phyloP scores from a whole-genome alignment of 345 rosid genomes.

The Pistacia vera region DNA sequence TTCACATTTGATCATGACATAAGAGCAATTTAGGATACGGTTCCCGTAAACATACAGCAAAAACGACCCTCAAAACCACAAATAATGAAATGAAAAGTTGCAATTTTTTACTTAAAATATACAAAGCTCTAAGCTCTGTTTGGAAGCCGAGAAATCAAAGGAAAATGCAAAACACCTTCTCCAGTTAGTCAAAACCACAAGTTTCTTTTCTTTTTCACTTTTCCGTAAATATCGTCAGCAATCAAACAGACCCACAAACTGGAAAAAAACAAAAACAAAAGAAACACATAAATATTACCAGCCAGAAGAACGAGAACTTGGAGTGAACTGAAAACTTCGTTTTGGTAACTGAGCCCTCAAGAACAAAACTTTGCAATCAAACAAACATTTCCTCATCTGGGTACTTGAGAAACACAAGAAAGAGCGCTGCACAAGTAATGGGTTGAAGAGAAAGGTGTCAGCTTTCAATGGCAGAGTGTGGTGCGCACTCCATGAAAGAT shows the following conservation, averaged over 20 bases:
- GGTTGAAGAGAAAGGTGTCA: slow-evolving; percentile 38
- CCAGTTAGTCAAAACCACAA: neutral
- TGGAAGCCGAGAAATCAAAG: neutral
- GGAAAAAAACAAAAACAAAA: neutral
- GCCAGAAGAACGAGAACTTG: slow-evolving; percentile 30
- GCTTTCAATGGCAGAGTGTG: slow-evolving; percentile 20
- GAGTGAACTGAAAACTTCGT: slow-evolving; percentile 29
- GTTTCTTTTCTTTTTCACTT: neutral
- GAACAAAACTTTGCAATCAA: slow-evolving; percentile 38
- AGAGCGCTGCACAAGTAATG: slow-evolving; percentile 31
- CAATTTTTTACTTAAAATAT: neutral
- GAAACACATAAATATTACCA: slow-evolving; percentile 32
- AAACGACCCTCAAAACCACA: neutral
- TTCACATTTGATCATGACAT: neutral
- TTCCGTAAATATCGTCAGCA: slow-evolving; percentile 1
- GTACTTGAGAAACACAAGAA: slow-evolving; percentile 25
- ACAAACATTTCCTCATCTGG: slow-evolving; percentile 30
- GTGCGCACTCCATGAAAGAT: slow-evolving; percentile 33
- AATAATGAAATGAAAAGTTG: neutral
- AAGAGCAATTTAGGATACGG: neutral
- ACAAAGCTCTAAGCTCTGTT: neutral
- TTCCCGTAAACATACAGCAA: neutral
- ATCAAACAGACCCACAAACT: neutral
- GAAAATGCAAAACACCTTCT: neutral
- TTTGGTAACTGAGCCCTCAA: slow-evolving; percentile 32